Evolutionary conservation across 768 basidiomycete species (phyloP).

Genomic region (Chlorophyllum brunneum): DNA sequence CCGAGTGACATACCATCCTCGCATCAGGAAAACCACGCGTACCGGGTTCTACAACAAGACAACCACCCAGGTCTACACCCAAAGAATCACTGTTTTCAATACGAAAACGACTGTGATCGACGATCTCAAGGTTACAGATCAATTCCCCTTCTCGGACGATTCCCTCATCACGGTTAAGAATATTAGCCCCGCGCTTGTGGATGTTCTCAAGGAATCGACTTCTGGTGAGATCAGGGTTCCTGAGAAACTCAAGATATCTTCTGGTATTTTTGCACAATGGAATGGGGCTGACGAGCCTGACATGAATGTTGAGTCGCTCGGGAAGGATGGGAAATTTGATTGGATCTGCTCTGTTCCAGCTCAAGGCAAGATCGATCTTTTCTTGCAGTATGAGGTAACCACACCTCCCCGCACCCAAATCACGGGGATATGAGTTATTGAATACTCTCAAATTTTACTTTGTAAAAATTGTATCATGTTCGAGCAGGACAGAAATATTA

Average conservation of each 20-base stretch:
- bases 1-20: conserved; percentile 36
- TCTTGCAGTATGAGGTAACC: conserved; percentile 37
- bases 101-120: conserved; percentile 30
- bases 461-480: no score
- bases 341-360: conserved; percentile 29
- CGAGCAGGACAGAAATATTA: no score
- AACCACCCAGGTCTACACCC: conserved; percentile 26
- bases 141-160: conserved; percentile 35
- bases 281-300: conserved; percentile 31
- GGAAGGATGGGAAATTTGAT: conserved; percentile 30
- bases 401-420: conserved; percentile 23
- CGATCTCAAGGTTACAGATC: conserved; percentile 35
- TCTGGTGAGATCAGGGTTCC: conserved; percentile 13
- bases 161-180: conserved; percentile 39
- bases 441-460: no score
- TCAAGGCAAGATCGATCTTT: conserved; percentile 26
- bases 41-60: conserved; percentile 33
- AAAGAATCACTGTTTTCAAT: conserved; percentile 38
- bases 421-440: conserved; percentile 20
- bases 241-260: conserved; percentile 21
- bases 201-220: conserved; percentile 6
- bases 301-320: conserved; percentile 21
- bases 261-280: conserved; percentile 34
- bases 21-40: conserved; percentile 27
- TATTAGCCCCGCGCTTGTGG: conserved; percentile 24